These are phyloP conservation scores for Phylloporus sp. DNA, from an alignment of 768 basidiomycete genomes.

Conservation along the genomic window DNA sequence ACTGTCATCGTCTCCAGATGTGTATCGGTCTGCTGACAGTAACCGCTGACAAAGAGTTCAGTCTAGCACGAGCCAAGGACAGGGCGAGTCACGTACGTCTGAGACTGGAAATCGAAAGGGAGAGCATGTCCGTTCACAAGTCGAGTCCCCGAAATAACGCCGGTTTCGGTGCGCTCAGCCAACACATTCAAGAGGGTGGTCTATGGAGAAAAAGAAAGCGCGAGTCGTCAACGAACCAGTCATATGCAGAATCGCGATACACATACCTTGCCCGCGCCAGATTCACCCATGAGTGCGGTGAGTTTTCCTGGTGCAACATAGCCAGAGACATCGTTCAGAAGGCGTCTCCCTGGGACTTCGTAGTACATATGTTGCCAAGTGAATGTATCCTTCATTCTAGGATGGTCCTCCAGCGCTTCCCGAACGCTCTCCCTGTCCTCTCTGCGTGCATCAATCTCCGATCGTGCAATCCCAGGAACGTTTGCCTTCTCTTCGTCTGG, in stretches of 20 bases:
- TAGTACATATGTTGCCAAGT: constrained; percentile 77
- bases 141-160: constrained; percentile 40
- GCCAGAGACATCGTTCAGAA: constrained; percentile 72
- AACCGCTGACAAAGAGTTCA: constrained; percentile 46
- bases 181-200: constrained; percentile 35
- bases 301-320: constrained; percentile 79
- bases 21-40: constrained; percentile 83
- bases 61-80: neutral
- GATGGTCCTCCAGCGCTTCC: constrained; percentile 34
- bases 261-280: constrained; percentile 43
- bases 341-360: constrained; percentile 50
- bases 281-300: constrained; percentile 74
- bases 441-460: constrained; percentile 5
- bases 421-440: constrained; percentile 17
- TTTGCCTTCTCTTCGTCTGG: constrained; percentile 25
- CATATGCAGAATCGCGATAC: too few relatives aligned
- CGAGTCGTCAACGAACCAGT: too few relatives aligned
- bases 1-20: constrained; percentile 75
- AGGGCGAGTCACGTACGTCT: constrained; percentile 36
- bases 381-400: constrained; percentile 53
- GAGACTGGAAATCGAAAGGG: constrained; percentile 50
- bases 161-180: constrained; percentile 36
- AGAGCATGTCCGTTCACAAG: constrained; percentile 44
- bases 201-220: too few relatives aligned
- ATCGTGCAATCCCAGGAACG: constrained; percentile 1